A percentile compares a stretch with the other conserved stretches of the same genome.
Evolutionary conservation across 192 early-diverging fungal genomes (phyloP).

Genomic region (Irineochytrium annulatum): DNA sequence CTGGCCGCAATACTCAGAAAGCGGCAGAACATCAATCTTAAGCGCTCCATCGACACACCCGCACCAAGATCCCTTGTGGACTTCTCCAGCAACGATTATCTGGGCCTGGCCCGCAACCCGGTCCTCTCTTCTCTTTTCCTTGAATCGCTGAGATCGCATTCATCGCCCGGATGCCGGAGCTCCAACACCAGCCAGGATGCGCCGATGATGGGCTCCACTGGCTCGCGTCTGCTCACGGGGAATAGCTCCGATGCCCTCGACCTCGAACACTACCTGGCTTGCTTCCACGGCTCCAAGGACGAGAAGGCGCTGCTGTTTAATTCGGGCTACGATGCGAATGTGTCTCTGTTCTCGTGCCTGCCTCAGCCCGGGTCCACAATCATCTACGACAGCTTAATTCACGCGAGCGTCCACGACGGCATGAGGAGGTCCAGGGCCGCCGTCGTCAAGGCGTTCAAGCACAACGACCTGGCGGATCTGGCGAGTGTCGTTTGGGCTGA

Average conservation of each 20-base stretch:
- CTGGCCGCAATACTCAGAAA: too few species aligned
- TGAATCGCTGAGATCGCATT: constrained; percentile 38
- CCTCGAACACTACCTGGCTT: constrained; percentile 61
- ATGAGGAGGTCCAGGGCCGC: constrained; percentile 48
- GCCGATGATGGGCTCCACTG: constrained; percentile 60
- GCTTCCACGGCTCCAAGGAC: constrained; percentile 50
- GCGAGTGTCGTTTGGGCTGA: constrained; percentile 11
- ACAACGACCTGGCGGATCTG: constrained; percentile 64
- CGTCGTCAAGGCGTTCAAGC: constrained; percentile 45
- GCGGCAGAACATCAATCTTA: too few species aligned
- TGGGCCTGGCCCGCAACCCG: constrained; percentile 58
- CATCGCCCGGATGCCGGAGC: constrained; percentile 19
- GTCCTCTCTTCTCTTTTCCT: constrained; percentile 46
- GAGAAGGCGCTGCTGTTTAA: constrained; percentile 70
- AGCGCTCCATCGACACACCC: too few species aligned
- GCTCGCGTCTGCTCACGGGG: constrained; percentile 71
- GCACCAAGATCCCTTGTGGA: too few species aligned
- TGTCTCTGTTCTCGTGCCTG: constrained; percentile 60
- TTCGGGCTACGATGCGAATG: constrained; percentile 85
- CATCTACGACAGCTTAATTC: constrained; percentile 69
- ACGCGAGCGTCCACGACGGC: constrained; percentile 83
- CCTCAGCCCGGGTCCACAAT: constrained; percentile 64
- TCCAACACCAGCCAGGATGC: constrained; percentile 1
- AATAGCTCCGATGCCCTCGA: constrained; percentile 60
- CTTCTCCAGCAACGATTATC: constrained; percentile 82